Base-by-base conservation (phyloP, 2,329 filamentous ascomycete species). In the Cordyceps fumosorosea region DNA sequence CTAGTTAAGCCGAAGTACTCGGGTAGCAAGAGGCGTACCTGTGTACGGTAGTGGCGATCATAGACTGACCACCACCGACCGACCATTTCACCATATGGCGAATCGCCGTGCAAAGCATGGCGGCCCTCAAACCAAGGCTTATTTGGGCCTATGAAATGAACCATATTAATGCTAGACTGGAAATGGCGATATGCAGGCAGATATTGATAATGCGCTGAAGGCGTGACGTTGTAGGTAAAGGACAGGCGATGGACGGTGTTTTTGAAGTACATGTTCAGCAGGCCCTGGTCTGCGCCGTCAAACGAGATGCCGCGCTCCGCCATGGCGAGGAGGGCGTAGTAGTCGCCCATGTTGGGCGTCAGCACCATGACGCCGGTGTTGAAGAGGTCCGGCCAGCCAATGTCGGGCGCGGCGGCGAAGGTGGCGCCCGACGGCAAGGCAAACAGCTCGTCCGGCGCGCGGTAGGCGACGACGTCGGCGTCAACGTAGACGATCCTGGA, bases 281-380 rank as follows among this genome's bases (percentile, higher is more conserved):
- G 80, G 61, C 95, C 95, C 76, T 99, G 95, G 73, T 99, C 95
- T 44, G 95, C 95, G 55, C 95, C 95, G 73, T 99, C 95, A 71
- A 99, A 99, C 66, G 93, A 97, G 72, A 93, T 90, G 29, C 93
- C 93, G 61, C 87, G 82, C 68, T 92, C 84, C 29, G 95, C 92
- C 81, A 97, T 86, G 65, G 90, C 90, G 66, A 87, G 81, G 71
- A 99, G 81, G 48, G 91, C 89, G 76, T 91, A 88, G 76, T 93
- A 98, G 67, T 96, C 93, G 62, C 88, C 89, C 83, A 93, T 80
- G 75, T 93, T 89, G 40, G 95, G 95, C 18, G 83, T 88, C 64
- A 99, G 76, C 42, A 92, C 91, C 91, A 99, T 96, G 68, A 99
- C 86, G 70, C 95, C 95, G n/a, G 90, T 92, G 77, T 99, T 99